Evolutionary conservation across 495 filamentous ascomycete genomes (phyloP).

Genomic region (Neurospora cerealis): DNA sequence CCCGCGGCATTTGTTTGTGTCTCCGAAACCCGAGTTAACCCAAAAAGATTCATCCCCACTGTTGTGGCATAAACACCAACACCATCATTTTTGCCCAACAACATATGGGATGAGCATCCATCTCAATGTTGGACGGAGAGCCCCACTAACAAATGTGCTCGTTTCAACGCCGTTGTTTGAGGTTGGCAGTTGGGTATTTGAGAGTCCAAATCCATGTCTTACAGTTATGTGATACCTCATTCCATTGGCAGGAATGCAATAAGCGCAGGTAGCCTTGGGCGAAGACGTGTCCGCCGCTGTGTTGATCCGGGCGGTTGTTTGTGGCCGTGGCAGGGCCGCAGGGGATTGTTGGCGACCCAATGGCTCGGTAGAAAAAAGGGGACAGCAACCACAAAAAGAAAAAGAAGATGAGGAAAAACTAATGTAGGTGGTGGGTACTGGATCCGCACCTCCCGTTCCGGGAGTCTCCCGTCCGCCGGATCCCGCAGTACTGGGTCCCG

Average conservation of each 20-base stretch:
- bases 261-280: neutral
- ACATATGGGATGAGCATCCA: conserved; percentile 65
- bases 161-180: neutral
- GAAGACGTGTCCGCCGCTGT: neutral
- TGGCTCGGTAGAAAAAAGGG: neutral
- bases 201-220: neutral
- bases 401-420: neutral
- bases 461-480: neutral
- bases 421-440: neutral
- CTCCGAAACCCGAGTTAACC: neutral
- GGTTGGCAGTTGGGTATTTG: neutral
- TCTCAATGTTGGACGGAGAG: conserved; percentile 59
- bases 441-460: neutral
- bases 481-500: neutral
- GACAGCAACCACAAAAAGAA: neutral
- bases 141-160: neutral
- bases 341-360: neutral
- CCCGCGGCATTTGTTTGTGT: neutral
- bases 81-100: conserved; percentile 41
- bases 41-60: neutral
- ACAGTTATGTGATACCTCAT: neutral
- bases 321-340: neutral
- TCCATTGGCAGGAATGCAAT: neutral
- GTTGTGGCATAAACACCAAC: neutral
- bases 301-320: neutral